These are phyloP conservation scores for Fusarium bactridioides DNA, from an alignment of 2,329 filamentous ascomycete genomes.

Conservation along the genomic window DNA sequence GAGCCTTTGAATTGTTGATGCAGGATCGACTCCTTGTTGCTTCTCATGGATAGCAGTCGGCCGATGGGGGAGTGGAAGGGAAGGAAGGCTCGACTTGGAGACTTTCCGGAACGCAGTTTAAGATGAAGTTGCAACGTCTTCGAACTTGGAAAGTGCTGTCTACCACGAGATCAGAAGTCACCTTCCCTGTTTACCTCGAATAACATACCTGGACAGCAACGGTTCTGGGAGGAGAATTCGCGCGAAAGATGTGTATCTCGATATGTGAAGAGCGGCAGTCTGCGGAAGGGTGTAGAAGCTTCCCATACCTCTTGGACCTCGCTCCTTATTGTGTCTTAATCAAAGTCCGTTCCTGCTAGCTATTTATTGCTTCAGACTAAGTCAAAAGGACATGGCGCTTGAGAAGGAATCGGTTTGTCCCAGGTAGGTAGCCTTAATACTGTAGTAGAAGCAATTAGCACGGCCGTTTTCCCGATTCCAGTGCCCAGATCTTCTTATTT, in stretches of 20 bases:
- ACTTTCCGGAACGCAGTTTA: neutral
- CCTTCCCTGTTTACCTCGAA: neutral
- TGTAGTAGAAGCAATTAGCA: neutral
- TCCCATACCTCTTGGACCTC: neutral
- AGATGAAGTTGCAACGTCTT: constrained; percentile 8
- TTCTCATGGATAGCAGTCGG: neutral
- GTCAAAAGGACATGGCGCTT: neutral
- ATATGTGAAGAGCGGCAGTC: neutral
- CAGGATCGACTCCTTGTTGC: neutral
- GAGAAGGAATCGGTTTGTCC: neutral
- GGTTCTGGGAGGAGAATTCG: neutral
- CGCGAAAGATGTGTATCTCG: neutral
- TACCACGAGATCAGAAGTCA: neutral
- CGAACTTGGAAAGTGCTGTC: neutral
- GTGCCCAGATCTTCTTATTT: neutral
- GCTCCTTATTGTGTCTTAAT: neutral
- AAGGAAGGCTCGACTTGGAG: neutral
- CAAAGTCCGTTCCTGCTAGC: neutral
- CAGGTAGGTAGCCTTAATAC: neutral
- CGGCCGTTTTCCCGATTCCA: neutral
- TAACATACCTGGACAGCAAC: neutral
- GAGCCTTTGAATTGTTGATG: neutral
- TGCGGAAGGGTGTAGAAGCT: neutral
- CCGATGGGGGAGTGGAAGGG: neutral
- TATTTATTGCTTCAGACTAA: neutral